A percentile compares a stretch with the other conserved stretches of the same genome.
Conservation (phyloP, 2,329 filamentous ascomycete genomes). For the Coniochaeta sp. region DNA sequence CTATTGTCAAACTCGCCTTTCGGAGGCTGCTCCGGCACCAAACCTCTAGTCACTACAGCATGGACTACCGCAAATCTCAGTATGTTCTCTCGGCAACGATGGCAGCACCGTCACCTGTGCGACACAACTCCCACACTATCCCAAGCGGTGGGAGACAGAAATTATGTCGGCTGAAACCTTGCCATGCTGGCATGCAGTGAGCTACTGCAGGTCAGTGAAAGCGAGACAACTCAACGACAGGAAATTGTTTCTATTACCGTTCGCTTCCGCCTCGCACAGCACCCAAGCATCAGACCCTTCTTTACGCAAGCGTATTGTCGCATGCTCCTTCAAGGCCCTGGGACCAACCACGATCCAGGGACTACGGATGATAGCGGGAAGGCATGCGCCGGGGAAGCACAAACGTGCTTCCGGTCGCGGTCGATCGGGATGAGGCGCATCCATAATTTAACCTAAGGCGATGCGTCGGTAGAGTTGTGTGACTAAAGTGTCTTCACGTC, state of each 20-base stretch:
- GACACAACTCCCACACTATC: neutral
- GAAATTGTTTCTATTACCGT: neutral
- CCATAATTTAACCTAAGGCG: slow-evolving; percentile 11
- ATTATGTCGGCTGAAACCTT: neutral
- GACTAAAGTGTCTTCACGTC: slow-evolving; percentile 14
- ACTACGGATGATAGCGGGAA: slow-evolving; percentile 22
- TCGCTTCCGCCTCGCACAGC: neutral
- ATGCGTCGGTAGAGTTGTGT: slow-evolving; percentile 21
- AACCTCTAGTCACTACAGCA: neutral
- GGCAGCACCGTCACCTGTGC: neutral
- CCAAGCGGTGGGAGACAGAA: neutral
- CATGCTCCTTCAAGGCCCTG: neutral
- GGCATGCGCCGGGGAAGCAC: slow-evolving; percentile 31
- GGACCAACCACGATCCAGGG: neutral
- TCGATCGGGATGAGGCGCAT: slow-evolving; percentile 32
- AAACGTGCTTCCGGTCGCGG: slow-evolving; percentile 26
- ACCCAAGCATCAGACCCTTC: neutral
- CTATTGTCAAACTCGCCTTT: too few relatives aligned
- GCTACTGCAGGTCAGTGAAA: neutral
- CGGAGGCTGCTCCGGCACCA: too few relatives aligned
- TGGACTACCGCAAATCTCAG: neutral
- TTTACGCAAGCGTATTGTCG: neutral
- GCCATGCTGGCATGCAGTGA: neutral
- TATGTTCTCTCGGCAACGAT: neutral
- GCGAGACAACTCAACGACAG: neutral